Evolutionary conservation across 2,329 filamentous ascomycete genomes (phyloP), one percentile per base, ranked within the genome.

Genomic region (Cercospora brassicicola): DNA sequence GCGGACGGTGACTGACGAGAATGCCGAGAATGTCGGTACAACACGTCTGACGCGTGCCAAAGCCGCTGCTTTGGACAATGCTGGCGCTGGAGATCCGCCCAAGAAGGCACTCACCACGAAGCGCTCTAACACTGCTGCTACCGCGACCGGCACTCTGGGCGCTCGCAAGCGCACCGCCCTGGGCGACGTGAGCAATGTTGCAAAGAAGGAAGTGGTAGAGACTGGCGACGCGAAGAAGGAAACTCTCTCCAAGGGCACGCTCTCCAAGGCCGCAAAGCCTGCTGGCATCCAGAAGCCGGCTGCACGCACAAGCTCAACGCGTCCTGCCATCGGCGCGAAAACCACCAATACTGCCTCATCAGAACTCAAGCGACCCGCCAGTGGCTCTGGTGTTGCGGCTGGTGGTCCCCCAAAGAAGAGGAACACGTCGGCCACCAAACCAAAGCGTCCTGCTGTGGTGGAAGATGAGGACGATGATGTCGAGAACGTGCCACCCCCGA

Each of bases 141-240:
- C 81, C 69, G 64, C 69, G 42, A 81, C 78, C 70, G 81, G 84
- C 75, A 80, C 84, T 59, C 84, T 74, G 18, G 74, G 66, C 73
- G 62, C 75, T 73, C 69, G 78, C 84, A 95, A 91, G 83, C 92
- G 95, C 78, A 88, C 91, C 75, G 94, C 92, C 59, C 87, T 99
- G 42, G 93, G 92, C 67, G 95, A 99, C 83, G 91, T 97, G 74
- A 98, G 93, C 87, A 99, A 99, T 82, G 91, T 96, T 71, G 89
- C 89, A 75, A 98, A 97, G 81, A 86, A 86, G 59, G 91, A 92
- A 64, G 84, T 81, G 5, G 83, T 81, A 67, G 78, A 79, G 59
- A 97, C 96, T 85, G 82, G 84, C 56, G 79, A 84, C 42, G 81
- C 81, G 48, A 84, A 84, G 77, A 90, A 85, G 76, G 76, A 77